phyloP scores from a whole-genome alignment of 164 flowering plant species.

The Annona squamosa region DNA sequence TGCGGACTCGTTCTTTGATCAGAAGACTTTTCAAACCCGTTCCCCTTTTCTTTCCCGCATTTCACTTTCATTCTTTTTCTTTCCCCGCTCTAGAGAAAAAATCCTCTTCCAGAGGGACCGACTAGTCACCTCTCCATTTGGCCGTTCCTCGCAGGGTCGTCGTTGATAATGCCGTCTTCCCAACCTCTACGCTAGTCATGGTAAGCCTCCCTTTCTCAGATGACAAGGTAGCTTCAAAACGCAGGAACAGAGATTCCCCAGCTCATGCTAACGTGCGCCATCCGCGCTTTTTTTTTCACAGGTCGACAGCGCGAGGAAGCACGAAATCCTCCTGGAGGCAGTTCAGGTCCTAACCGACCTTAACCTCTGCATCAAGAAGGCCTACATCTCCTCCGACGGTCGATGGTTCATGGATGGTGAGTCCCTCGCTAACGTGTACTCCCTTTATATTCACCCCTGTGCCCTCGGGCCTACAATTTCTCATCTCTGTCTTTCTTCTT shows the following conservation, averaged over 20 bases:
- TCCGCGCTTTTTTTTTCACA: constrained; percentile 36
- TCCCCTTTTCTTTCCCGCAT: neutral
- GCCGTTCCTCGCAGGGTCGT: constrained; percentile 49
- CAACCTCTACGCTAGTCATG: constrained; percentile 57
- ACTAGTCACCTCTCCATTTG: constrained; percentile 5
- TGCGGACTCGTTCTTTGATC: neutral
- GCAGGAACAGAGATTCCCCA: neutral
- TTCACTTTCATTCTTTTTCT: neutral
- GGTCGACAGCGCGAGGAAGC: constrained; percentile 86
- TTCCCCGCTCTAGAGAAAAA: neutral
- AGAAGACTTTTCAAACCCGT: constrained; percentile 1
- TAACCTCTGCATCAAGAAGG: constrained; percentile 64
- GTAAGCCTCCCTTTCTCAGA: constrained; percentile 23
- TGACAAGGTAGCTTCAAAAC: neutral
- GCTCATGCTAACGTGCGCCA: constrained; percentile 12
- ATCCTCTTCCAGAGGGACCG: neutral
- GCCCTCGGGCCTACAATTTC: neutral
- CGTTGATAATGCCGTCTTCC: constrained; percentile 65
- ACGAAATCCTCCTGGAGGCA: constrained; percentile 77
- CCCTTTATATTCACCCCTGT: neutral
- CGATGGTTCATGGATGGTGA: constrained; percentile 98
- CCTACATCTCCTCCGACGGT: constrained; percentile 89
- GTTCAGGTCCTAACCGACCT: constrained; percentile 87
- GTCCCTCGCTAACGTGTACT: constrained; percentile 13
- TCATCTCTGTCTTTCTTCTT: neutral